A percentile compares a stretch with the other conserved stretches of the same genome.
phyloP scores from a whole-genome alignment of 2,329 filamentous ascomycete species.

The Neocatenulostroma microsporum region DNA sequence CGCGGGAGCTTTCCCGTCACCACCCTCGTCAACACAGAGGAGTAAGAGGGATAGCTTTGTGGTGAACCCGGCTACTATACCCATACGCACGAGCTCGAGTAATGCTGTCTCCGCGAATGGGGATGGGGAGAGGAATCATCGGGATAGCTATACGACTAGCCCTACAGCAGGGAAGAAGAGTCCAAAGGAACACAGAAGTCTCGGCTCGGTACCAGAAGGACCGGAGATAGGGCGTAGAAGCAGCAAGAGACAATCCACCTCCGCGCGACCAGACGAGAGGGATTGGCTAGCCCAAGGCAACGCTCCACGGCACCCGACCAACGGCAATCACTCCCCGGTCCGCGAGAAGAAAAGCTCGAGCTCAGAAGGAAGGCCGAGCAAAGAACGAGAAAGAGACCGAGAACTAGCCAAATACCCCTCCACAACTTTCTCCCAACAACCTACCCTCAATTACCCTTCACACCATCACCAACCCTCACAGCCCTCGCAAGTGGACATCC shows the following conservation, averaged over 20 bases:
- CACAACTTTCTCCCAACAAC: slow-evolving; percentile 4
- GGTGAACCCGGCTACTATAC: slow-evolving; percentile 43
- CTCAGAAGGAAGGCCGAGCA: too few relatives aligned
- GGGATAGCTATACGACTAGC: slow-evolving; percentile 2
- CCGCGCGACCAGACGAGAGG: slow-evolving; percentile 20
- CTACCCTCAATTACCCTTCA: too few relatives aligned
- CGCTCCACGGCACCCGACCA: slow-evolving; percentile 9
- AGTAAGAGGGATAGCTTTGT: slow-evolving; percentile 2
- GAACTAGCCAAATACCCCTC: slow-evolving; percentile 12
- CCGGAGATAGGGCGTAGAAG: background rate
- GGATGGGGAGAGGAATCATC: slow-evolving; percentile 13
- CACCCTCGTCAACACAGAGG: too few relatives aligned
- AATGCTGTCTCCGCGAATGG: slow-evolving; percentile 39
- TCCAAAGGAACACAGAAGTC: slow-evolving; percentile 18
- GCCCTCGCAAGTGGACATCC: too few relatives aligned
- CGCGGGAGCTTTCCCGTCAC: too few relatives aligned
- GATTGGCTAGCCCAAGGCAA: slow-evolving; percentile 22
- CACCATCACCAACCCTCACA: too few relatives aligned
- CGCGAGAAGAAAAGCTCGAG: too few relatives aligned
- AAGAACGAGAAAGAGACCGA: slow-evolving; percentile 16
- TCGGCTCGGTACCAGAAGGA: slow-evolving; percentile 17
- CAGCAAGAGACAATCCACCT: slow-evolving; percentile 9
- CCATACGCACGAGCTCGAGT: slow-evolving; percentile 64
- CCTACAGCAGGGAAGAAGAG: slow-evolving; percentile 9
- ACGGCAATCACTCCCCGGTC: background rate